Evolutionary conservation across 2,329 filamentous ascomycete genomes (phyloP), one percentile per base, ranked within the genome.

Genomic region (Penicillium sp.): DNA sequence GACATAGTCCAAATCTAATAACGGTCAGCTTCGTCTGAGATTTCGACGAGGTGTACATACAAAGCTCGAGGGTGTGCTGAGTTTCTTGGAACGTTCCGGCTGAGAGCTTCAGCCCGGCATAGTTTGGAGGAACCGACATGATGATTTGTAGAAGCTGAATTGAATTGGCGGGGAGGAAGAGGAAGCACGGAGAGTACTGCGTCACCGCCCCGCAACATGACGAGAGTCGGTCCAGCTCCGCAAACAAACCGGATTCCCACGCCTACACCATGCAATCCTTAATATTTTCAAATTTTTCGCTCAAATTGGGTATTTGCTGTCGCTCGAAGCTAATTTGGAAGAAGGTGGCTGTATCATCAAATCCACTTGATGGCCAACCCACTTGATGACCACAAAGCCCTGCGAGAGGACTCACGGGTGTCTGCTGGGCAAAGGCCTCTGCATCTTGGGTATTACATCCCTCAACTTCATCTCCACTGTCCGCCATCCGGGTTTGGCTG

Each of bases 1-100:
- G 58, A 87, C 84, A 70, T 94, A 95, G 72, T 95, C 89, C 51
- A 95, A 80, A 65, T 85, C 75, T 79, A 12, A 20, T 32, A 12
- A 20, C 31, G 25, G 17, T 39, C 14, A 45, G 35, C 41, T 25
- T 16, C 11, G 15, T 23, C n/a, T 33, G 16, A 7, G 17, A 32
- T 13, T 7, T n/a, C 10, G 37, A 28, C 12, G 11, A n/a, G 11
- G 25, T 6, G 15, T 9, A 53, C 62, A 33, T 55, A 66, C 62
- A 66, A 7, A 67, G 25, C 49, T 67, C 63, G 30, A 67, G 52
- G 0, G 60, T 66, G 49, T 66, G 62, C 28, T 51, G 52, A 6
- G 53, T 50, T 17, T 52, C 40, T 8, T 52, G 39, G 10, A 30
- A 18, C 14, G 37, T 41, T n/a, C 39, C 42, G 20, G 50, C 38